These are phyloP conservation scores for Rosellinia necatrix DNA, from an alignment of 2,329 filamentous ascomycete species.

Conservation along the genomic window DNA sequence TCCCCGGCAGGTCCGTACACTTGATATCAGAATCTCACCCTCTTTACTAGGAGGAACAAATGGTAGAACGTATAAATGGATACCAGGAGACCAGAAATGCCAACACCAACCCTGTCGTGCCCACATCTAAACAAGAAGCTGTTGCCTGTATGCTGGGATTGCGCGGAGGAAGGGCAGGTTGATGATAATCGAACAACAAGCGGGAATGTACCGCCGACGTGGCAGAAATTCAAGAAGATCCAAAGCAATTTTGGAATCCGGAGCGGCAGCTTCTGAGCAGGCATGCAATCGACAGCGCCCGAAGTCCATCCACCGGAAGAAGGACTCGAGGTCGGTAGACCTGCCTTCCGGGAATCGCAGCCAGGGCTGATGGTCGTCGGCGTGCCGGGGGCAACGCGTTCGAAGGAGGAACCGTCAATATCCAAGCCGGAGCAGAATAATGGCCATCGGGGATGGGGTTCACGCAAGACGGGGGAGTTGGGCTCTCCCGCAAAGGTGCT, in stretches of 20 bases:
- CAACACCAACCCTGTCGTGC: constrained; percentile 13
- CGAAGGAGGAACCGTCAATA: constrained; percentile 25
- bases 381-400: constrained; percentile 27
- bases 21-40: no score
- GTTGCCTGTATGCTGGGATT: constrained; percentile 27
- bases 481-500: no score
- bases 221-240: constrained; percentile 20
- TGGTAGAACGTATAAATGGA: no score
- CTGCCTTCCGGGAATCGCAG: constrained; percentile 17
- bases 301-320: constrained; percentile 30
- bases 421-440: not conserved
- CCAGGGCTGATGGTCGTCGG: constrained; percentile 30
- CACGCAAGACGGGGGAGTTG: no score
- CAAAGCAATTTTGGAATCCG: constrained; percentile 35
- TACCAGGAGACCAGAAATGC: no score
- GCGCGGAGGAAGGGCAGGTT: constrained; percentile 24
- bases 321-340: constrained; percentile 32
- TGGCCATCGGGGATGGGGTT: not conserved
- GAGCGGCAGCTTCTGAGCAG: not conserved
- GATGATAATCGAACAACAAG: not conserved
- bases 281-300: constrained; percentile 19
- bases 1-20: no score
- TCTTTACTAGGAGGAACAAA: no score
- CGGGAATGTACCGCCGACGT: not conserved
- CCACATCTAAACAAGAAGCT: constrained; percentile 13